These are phyloP conservation scores for Diatrype stigma DNA, from an alignment of 2,329 filamentous ascomycete species.

Conservation along the genomic window DNA sequence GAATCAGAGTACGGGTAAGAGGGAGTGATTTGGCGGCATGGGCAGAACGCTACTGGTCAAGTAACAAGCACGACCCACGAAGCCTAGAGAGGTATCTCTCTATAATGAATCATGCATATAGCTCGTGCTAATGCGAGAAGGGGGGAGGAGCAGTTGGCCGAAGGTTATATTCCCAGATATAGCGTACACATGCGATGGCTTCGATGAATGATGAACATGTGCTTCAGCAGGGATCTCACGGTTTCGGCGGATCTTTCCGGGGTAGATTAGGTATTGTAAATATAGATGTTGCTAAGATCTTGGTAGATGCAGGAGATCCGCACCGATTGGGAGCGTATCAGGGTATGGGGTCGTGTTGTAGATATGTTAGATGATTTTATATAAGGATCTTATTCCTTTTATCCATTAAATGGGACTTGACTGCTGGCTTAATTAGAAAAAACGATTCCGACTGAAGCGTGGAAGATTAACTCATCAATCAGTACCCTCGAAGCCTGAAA, in stretches of 20 bases:
- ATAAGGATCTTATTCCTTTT: not conserved
- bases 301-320: not conserved
- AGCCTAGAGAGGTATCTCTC: not conserved
- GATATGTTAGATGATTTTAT: too few species aligned
- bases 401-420: not conserved
- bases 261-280: not conserved
- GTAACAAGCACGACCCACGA: not conserved
- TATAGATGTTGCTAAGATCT: not conserved
- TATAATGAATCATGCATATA: not conserved
- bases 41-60: not conserved
- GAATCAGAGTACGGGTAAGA: slow-evolving; percentile 9
- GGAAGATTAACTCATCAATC: too few species aligned
- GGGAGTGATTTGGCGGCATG: not conserved
- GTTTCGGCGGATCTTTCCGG: not conserved
- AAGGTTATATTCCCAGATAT: not conserved
- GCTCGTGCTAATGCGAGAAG: not conserved
- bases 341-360: not conserved
- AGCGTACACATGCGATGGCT: not conserved
- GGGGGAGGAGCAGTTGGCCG: not conserved
- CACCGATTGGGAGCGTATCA: not conserved
- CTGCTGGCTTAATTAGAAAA: not conserved
- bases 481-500: too few species aligned
- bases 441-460: not conserved
- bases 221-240: not conserved
- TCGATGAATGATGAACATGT: not conserved